Percentiles rank a stretch among this genome's conserved stretches.
These are phyloP conservation scores for Syncephalastrum sp. DNA, from an alignment of 371 early-diverging fungal species.

Conservation along the genomic window DNA sequence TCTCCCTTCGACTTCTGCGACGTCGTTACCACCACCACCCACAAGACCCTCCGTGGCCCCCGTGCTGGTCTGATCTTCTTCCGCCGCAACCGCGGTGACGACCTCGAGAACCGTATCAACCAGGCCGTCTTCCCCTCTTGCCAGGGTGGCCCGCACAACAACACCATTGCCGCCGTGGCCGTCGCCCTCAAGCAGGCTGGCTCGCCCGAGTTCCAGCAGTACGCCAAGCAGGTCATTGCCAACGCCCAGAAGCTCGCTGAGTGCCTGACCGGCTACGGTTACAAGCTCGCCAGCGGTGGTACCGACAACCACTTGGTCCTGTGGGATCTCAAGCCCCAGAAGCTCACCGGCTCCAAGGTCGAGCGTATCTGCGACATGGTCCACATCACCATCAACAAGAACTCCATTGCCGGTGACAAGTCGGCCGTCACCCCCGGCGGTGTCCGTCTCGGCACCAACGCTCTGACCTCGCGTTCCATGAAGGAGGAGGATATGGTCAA, in stretches of 20 bases:
- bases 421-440: slow-evolving; percentile 89
- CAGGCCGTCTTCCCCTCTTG: slow-evolving; percentile 97
- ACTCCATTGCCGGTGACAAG: slow-evolving; percentile 89
- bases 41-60: slow-evolving; percentile 99
- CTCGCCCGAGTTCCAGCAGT: slow-evolving; percentile 91
- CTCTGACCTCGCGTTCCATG: slow-evolving; percentile 90
- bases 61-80: slow-evolving; percentile 99
- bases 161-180: slow-evolving; percentile 98
- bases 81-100: slow-evolving; percentile 84
- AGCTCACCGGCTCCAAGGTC: slow-evolving; percentile 85
- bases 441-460: slow-evolving; percentile 87
- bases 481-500: slow-evolving; percentile 83
- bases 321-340: slow-evolving; percentile 85
- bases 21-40: slow-evolving; percentile 99
- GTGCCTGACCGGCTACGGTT: slow-evolving; percentile 73
- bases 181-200: slow-evolving; percentile 97
- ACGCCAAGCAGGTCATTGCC: slow-evolving; percentile 89
- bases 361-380: slow-evolving; percentile 97
- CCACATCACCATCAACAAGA: slow-evolving; percentile 93
- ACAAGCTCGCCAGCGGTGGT: slow-evolving; percentile 89
- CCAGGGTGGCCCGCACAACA: slow-evolving; percentile 99
- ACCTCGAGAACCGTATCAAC: slow-evolving; percentile 94
- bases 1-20: slow-evolving; percentile 98
- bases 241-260: slow-evolving; percentile 87
- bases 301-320: slow-evolving; percentile 96